These are phyloP conservation scores for Solioccasus polychromus DNA, from an alignment of 768 basidiomycete species.

Conservation along the genomic window DNA sequence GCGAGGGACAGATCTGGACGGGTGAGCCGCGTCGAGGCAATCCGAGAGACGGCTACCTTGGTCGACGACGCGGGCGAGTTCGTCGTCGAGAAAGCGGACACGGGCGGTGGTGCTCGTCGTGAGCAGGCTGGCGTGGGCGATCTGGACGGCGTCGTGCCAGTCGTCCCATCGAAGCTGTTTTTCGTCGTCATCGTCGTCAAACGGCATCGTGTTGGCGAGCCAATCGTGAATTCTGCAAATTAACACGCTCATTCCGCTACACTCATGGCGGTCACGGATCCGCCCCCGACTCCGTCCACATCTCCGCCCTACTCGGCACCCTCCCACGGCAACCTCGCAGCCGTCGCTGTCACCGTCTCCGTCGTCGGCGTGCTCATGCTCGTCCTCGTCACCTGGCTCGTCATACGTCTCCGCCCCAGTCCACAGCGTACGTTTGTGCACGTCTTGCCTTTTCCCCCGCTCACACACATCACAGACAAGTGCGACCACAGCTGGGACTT, in stretches of 20 bases:
- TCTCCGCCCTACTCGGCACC: constrained; percentile 17
- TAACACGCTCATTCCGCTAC: neutral
- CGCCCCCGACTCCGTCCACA: neutral
- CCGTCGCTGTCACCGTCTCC: constrained; percentile 24
- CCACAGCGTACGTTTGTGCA: too few species aligned
- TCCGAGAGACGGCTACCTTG: too few species aligned
- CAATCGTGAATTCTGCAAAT: constrained; percentile 49
- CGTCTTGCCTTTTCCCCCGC: neutral
- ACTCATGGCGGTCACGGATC: too few species aligned
- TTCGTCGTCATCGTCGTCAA: constrained; percentile 31
- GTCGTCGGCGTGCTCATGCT: constrained; percentile 26
- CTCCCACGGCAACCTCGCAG: constrained; percentile 14
- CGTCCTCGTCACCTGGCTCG: constrained; percentile 24
- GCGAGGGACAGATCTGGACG: constrained; percentile 59
- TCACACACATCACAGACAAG: neutral
- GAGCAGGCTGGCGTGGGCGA: constrained; percentile 50
- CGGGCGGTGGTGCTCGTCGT: constrained; percentile 53
- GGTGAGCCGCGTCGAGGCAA: too few species aligned
- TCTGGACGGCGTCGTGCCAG: constrained; percentile 53
- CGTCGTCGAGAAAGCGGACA: constrained; percentile 59
- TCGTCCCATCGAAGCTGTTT: constrained; percentile 41
- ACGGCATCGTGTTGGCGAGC: constrained; percentile 25
- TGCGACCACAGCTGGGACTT: constrained; percentile 30
- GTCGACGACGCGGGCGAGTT: too few species aligned
- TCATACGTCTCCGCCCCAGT: constrained; percentile 23